These are phyloP conservation scores for Dacryopinax primogenitus DNA, from an alignment of 768 basidiomycete genomes.

Conservation along the genomic window DNA sequence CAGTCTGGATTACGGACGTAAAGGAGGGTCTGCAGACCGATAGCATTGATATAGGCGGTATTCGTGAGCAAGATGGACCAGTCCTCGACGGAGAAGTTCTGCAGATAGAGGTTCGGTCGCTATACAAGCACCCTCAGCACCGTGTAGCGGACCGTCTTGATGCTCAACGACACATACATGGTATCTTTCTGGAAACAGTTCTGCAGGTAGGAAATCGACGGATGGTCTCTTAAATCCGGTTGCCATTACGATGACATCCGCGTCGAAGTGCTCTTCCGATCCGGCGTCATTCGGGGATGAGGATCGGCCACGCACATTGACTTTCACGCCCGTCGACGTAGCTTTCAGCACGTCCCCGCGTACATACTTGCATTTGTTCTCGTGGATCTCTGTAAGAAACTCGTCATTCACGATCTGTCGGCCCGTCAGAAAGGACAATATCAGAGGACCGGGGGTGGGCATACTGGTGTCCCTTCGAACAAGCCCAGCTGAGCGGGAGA, in stretches of 20 bases:
- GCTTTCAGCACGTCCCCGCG: conserved; percentile 36
- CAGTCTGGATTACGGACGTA: neutral
- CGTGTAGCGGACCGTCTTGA: neutral
- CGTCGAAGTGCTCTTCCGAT: conserved; percentile 25
- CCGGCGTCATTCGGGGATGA: conserved; percentile 28
- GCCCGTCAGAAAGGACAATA: neutral
- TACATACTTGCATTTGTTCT: conserved; percentile 34
- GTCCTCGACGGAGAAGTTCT: conserved; percentile 44
- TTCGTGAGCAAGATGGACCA: conserved; percentile 43
- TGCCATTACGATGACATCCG: conserved; percentile 40
- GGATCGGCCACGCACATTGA: conserved; percentile 30
- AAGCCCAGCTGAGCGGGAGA: conserved; percentile 33
- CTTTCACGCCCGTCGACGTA: conserved; percentile 29
- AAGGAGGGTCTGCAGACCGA: conserved; percentile 22
- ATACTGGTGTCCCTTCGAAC: conserved; percentile 37
- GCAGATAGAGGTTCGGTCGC: conserved; percentile 41
- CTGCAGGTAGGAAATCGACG: conserved; percentile 35
- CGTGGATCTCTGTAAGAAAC: conserved; percentile 36
- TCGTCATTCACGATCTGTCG: conserved; percentile 39
- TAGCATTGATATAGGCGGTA: conserved; percentile 38
- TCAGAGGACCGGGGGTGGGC: conserved; percentile 10
- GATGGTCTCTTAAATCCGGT: conserved; percentile 41
- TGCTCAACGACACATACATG: conserved; percentile 24
- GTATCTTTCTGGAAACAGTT: conserved; percentile 41
- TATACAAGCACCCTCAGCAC: conserved; percentile 15